These are phyloP conservation scores for Fusarium sp. DNA, from an alignment of 2,329 filamentous ascomycete species.

Conservation along the genomic window DNA sequence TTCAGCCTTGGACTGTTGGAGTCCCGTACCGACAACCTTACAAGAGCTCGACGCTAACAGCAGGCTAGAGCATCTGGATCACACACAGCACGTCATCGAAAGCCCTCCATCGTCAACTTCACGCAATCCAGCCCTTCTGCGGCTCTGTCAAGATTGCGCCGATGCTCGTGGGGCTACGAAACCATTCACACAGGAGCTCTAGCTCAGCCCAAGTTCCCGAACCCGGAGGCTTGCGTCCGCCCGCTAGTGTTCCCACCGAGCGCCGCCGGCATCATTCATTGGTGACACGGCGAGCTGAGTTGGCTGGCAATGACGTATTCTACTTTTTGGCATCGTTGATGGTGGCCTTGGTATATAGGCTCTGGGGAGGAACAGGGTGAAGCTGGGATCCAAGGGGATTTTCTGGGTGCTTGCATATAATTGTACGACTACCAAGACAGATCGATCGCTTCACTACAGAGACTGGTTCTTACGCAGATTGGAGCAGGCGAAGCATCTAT, in stretches of 20 bases:
- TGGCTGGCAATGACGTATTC: slow-evolving; percentile 42
- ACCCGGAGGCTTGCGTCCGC: slow-evolving; percentile 36
- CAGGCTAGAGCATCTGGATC: not conserved
- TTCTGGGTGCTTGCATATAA: slow-evolving; percentile 9
- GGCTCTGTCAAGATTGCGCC: not conserved
- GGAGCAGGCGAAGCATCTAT: not conserved
- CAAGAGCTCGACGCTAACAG: not conserved
- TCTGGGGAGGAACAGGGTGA: slow-evolving; percentile 8
- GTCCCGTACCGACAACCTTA: not conserved
- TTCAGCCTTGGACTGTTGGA: not conserved
- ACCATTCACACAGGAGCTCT: slow-evolving; percentile 7
- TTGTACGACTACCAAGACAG: not conserved
- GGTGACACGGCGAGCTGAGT: slow-evolving; percentile 20
- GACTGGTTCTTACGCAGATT: not conserved
- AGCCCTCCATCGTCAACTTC: not conserved
- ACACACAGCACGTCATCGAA: slow-evolving; percentile 5
- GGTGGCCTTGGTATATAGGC: slow-evolving; percentile 31
- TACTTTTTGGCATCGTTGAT: slow-evolving; percentile 35
- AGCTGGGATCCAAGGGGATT: not conserved
- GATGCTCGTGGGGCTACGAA: not conserved
- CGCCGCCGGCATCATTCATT: slow-evolving; percentile 23
- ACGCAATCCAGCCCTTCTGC: slow-evolving; percentile 9
- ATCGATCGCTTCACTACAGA: not conserved
- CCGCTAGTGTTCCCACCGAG: slow-evolving; percentile 27
- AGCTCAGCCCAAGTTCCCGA: slow-evolving; percentile 18